A percentile compares a stretch with the other conserved stretches of the same genome.
Evolutionary conservation across 306 rosid species (phyloP).

Genomic region (Acacia confusa): DNA sequence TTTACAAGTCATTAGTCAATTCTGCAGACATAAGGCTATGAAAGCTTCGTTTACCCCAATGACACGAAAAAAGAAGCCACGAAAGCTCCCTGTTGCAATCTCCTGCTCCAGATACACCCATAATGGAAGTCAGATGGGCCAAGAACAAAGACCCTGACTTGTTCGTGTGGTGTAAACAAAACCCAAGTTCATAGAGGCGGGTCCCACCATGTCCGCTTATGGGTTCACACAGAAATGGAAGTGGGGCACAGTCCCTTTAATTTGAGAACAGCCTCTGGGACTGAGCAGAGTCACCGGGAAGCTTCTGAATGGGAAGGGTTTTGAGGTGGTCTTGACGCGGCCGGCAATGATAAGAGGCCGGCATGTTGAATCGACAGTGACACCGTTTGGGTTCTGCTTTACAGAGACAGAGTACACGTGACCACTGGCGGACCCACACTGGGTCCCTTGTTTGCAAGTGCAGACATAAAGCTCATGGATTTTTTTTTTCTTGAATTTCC

Average conservation of each 20-base stretch:
- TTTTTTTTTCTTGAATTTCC: no score
- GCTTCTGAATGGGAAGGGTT: background rate
- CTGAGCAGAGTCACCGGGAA: background rate
- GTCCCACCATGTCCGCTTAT: constrained; percentile 34
- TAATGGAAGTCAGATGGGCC: background rate
- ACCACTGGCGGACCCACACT: no score
- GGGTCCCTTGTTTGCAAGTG: no score
- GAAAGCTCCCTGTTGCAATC: background rate
- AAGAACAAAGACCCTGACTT: background rate
- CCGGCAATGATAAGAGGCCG: constrained; percentile 43
- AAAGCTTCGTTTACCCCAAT: background rate
- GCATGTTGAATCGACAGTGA: constrained; percentile 44
- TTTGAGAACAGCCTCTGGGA: constrained; percentile 8
- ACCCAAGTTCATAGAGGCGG: constrained; percentile 9
- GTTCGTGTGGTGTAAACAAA: constrained; percentile 29
- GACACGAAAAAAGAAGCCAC: background rate
- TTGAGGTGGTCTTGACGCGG: constrained; percentile 26
- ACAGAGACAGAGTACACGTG: constrained; percentile 50
- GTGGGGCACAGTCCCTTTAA: constrained; percentile 29
- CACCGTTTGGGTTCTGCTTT: constrained; percentile 29
- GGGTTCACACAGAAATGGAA: background rate
- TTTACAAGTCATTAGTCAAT: background rate
- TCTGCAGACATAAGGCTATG: background rate
- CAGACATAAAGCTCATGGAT: no score
- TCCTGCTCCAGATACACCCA: background rate